These are phyloP conservation scores for Dimocarpus longan DNA, from an alignment of 345 rosid species.

Conservation along the genomic window DNA sequence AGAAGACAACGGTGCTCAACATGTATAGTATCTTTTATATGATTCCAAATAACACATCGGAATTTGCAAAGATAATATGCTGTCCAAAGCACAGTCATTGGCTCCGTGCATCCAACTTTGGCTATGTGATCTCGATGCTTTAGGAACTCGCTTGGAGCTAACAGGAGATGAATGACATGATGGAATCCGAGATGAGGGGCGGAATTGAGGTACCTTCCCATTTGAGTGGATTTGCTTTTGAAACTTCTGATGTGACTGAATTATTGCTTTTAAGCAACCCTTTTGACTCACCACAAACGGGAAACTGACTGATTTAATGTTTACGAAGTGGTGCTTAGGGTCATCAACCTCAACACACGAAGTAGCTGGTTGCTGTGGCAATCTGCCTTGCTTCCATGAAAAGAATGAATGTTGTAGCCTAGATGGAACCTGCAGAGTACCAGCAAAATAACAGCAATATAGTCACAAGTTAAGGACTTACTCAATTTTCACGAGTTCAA, in stretches of 20 bases:
- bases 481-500: background rate
- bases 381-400: constrained; percentile 52
- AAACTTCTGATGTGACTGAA: constrained; percentile 28
- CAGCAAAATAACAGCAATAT: background rate
- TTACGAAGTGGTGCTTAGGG: constrained; percentile 17
- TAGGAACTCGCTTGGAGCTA: constrained; percentile 21
- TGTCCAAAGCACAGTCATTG: constrained; percentile 46
- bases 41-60: constrained; percentile 31
- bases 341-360: constrained; percentile 25
- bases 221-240: constrained; percentile 27
- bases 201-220: constrained; percentile 42
- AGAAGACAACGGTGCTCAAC: constrained; percentile 21
- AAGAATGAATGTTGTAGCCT: constrained; percentile 48
- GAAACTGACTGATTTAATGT: constrained; percentile 40
- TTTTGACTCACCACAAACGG: constrained; percentile 28
- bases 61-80: constrained; percentile 58
- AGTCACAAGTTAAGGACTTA: background rate
- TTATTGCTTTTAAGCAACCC: constrained; percentile 47
- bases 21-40: constrained; percentile 20
- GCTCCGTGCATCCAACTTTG: constrained; percentile 37
- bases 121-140: constrained; percentile 23
- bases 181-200: constrained; percentile 44
- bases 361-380: constrained; percentile 30
- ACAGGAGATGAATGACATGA: constrained; percentile 18
- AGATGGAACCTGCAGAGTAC: constrained; percentile 59